Conservation (phyloP, 495 filamentous ascomycete genomes). For the Penicillium coffeae region DNA sequence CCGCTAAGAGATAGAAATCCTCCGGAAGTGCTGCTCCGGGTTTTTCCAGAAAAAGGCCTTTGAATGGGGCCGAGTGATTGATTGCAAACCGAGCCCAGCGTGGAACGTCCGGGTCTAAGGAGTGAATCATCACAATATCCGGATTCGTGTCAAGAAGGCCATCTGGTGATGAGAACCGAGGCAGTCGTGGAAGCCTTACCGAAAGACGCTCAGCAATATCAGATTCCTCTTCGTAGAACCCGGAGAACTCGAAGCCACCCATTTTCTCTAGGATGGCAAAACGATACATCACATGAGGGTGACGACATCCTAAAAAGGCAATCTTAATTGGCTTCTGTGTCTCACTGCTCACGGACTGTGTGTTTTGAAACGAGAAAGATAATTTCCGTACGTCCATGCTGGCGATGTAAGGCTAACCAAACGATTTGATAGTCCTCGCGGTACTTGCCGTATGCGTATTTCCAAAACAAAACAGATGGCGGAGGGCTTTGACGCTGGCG, state of each 20-base stretch:
- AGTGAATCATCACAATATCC: constrained; percentile 16
- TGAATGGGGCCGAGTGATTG: constrained; percentile 10
- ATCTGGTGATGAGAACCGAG: constrained; percentile 5
- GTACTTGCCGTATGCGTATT: not conserved
- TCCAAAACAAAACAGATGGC: not conserved
- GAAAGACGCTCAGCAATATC: constrained; percentile 7
- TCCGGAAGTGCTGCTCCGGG: not conserved
- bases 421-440: no score
- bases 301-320: constrained; percentile 11
- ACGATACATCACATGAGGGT: constrained; percentile 17
- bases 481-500: not conserved
- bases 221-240: constrained; percentile 12
- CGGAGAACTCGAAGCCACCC: constrained; percentile 14
- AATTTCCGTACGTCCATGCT: constrained; percentile 12
- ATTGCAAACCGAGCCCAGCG: constrained; percentile 16
- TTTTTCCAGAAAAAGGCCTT: constrained; percentile 11
- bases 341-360: not conserved
- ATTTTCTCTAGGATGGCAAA: constrained; percentile 15
- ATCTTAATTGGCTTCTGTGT: constrained; percentile 10
- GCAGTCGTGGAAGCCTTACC: constrained; percentile 9
- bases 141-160: constrained; percentile 12
- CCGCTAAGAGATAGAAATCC: not conserved
- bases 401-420: no score
- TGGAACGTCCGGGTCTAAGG: constrained; percentile 14
- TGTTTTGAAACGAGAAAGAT: constrained; percentile 10